These are phyloP conservation scores for Endoconidiophora laricicola DNA, from an alignment of 2,329 filamentous ascomycete species.

Conservation along the genomic window DNA sequence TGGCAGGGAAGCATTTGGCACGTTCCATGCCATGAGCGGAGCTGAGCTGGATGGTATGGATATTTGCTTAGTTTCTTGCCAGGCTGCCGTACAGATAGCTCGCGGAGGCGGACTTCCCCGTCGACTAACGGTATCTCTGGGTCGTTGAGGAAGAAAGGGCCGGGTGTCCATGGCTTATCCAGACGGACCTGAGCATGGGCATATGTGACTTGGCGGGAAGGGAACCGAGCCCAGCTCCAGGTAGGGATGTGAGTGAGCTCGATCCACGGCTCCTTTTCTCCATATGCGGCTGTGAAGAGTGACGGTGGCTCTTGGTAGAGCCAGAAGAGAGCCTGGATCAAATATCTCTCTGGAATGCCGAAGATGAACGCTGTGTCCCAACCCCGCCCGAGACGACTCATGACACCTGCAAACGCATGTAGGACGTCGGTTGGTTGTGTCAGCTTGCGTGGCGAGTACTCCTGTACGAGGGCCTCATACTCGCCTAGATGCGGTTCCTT, in stretches of 20 bases:
- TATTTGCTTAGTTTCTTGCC: neutral
- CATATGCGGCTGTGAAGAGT: too few relatives aligned
- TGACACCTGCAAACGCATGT: conserved; percentile 11
- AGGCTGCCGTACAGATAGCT: neutral
- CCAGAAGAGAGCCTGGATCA: conserved; percentile 6
- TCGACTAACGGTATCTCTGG: neutral
- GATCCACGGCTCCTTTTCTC: too few relatives aligned
- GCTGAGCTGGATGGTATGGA: neutral
- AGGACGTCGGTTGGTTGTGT: conserved; percentile 9
- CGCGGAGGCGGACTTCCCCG: neutral
- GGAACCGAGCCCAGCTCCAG: neutral
- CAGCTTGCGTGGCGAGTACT: conserved; percentile 21
- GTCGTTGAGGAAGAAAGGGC: neutral
- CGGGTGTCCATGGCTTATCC: neutral
- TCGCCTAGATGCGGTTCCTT: conserved; percentile 19
- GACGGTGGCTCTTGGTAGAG: neutral
- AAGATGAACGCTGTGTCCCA: conserved; percentile 3
- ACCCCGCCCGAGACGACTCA: neutral
- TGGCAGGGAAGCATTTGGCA: neutral
- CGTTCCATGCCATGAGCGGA: neutral
- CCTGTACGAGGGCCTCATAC: conserved; percentile 25
- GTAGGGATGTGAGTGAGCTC: neutral
- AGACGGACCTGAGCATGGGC: neutral
- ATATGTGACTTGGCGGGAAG: neutral
- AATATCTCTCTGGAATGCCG: conserved; percentile 3